Conservation (phyloP, 2,329 filamentous ascomycete genomes). For the Beauveria brongniartii region DNA sequence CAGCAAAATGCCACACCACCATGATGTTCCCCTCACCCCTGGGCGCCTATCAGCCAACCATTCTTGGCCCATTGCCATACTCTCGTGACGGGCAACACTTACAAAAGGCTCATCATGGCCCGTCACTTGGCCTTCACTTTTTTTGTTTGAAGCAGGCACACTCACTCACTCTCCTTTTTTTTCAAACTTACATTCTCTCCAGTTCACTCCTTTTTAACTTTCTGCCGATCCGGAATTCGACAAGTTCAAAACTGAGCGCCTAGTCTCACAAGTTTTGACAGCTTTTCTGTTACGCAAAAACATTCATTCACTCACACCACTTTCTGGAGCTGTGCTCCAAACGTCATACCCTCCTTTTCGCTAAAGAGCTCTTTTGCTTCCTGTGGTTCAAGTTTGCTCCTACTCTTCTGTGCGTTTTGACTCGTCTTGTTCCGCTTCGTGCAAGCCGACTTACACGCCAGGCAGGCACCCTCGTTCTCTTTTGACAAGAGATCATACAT, state of each 20-base stretch:
- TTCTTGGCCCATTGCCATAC: neutral
- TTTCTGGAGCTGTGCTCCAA: neutral
- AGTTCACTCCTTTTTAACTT: neutral
- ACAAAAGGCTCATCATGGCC: neutral
- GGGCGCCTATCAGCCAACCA: conserved; percentile 2
- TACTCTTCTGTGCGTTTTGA: neutral
- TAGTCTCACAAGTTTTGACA: neutral
- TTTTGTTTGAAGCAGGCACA: conserved; percentile 1
- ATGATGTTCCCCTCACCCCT: neutral
- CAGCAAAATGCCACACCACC: neutral
- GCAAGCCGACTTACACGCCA: conserved; percentile 2
- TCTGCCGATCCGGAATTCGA: neutral
- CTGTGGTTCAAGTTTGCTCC: neutral
- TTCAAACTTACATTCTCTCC: neutral
- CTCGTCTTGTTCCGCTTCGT: neutral
- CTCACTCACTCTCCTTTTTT: neutral
- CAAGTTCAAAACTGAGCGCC: neutral
- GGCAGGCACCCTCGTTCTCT: neutral
- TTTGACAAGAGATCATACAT: neutral
- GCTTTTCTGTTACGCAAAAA: neutral
- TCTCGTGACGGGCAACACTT: neutral
- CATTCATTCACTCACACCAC: neutral
- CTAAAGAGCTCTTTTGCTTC: neutral
- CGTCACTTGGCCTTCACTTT: neutral
- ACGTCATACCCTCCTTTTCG: neutral